A percentile compares a stretch with the other conserved stretches of the same genome.
These are phyloP conservation scores for Cladophialophora chaetospira DNA, from an alignment of 2,329 filamentous ascomycete genomes.

Conservation along the genomic window DNA sequence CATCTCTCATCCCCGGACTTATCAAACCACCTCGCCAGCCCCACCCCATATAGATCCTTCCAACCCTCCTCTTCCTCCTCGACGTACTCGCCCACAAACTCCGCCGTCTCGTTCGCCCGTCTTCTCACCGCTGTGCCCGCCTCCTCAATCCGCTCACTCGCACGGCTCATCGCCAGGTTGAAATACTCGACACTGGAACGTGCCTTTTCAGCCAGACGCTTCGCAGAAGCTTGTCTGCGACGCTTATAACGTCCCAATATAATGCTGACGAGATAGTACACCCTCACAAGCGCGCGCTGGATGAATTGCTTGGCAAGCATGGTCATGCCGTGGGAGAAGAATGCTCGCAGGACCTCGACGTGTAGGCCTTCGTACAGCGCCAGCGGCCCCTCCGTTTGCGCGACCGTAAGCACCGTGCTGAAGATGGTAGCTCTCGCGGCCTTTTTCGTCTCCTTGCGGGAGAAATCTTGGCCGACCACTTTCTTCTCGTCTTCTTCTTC, in stretches of 20 bases:
- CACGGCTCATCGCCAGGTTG: conserved; percentile 44
- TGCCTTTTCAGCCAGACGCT: conserved; percentile 41
- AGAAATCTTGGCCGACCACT: conserved; percentile 31
- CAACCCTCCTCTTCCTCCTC: conserved; percentile 46
- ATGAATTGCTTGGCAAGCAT: conserved; percentile 83
- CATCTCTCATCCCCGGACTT: conserved; percentile 17
- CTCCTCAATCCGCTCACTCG: conserved; percentile 38
- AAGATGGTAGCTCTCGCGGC: conserved; percentile 59
- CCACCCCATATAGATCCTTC: conserved; percentile 41
- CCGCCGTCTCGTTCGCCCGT: conserved; percentile 46
- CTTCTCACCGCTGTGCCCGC: conserved; percentile 24
- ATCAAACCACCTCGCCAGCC: conserved; percentile 30
- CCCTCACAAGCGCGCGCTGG: conserved; percentile 69
- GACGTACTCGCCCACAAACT: conserved; percentile 49
- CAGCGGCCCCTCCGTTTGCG: conserved; percentile 63
- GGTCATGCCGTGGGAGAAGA: conserved; percentile 81
- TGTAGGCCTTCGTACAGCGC: conserved; percentile 75
- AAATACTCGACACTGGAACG: conserved; percentile 44
- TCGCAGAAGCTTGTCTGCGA: conserved; percentile 40
- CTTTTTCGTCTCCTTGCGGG: conserved; percentile 37
- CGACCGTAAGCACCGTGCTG: conserved; percentile 60
- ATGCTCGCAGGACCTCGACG: conserved; percentile 77
- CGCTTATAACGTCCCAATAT: conserved; percentile 41
- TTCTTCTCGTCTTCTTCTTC: conserved; percentile 40
- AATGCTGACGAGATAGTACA: conserved; percentile 68